Conservation (phyloP, 1,139 yeast species). For the Meyerozyma guilliermondii region DNA sequence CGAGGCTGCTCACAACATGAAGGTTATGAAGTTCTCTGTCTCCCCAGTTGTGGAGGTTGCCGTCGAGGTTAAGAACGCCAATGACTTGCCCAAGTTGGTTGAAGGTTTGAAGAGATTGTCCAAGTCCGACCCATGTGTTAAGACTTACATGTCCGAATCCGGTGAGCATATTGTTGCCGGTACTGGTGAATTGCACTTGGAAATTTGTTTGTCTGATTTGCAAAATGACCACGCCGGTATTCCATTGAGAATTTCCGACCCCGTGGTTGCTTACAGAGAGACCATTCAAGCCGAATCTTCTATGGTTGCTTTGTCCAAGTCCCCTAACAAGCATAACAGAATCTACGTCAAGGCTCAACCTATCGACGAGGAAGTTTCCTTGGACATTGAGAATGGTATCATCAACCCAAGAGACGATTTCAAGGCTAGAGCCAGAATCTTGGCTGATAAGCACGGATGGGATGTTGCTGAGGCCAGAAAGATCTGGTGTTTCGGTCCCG, state of each 20-base stretch:
- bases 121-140: conserved; percentile 98
- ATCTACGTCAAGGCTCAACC: conserved; percentile 97
- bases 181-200: conserved; percentile 99
- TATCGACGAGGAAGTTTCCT: conserved; percentile 85
- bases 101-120: conserved; percentile 99
- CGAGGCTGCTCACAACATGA: conserved; percentile 98
- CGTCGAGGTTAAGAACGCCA: conserved; percentile 99
- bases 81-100: conserved; percentile 98
- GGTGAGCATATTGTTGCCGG: conserved; percentile 99
- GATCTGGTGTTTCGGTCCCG: conserved; percentile 99
- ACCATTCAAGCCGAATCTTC: conserved; percentile 92
- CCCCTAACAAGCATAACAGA: conserved; percentile 99
- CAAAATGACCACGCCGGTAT: conserved; percentile 99
- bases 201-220: conserved; percentile 93
- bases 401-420: conserved; percentile 95
- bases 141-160: conserved; percentile 79
- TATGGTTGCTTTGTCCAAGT: conserved; percentile 95
- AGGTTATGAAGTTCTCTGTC: conserved; percentile 99
- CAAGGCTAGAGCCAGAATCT: conserved; percentile 98
- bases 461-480: conserved; percentile 99
- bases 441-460: conserved; percentile 99
- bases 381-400: conserved; percentile 90
- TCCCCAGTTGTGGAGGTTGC: conserved; percentile 99
- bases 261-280: conserved; percentile 98
- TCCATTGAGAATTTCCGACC: conserved; percentile 96